A percentile compares a stretch with the other conserved stretches of the same genome.
Conservation (phyloP, 495 filamentous ascomycete species). For the Apodospora peruviana region DNA sequence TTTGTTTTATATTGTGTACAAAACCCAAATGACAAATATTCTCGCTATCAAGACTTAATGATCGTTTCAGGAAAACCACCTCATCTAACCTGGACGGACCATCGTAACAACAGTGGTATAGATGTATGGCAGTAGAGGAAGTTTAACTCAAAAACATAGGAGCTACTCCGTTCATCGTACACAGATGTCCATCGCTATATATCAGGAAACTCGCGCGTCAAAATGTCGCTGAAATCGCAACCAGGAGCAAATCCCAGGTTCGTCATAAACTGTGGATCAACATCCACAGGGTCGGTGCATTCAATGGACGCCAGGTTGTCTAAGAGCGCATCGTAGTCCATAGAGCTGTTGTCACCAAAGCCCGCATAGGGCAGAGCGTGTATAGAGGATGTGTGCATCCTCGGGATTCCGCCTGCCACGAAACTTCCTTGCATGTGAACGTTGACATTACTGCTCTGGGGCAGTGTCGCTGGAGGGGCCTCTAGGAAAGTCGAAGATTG, state of each 20-base stretch:
- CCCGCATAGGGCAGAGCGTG: conserved; percentile 6
- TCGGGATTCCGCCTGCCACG: conserved; percentile 8
- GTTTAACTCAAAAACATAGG: neutral
- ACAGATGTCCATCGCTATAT: neutral
- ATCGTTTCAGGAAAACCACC: too few relatives aligned
- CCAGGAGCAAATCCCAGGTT: conserved; percentile 54
- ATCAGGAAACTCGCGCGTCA: conserved; percentile 9
- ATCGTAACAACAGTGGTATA: too few relatives aligned
- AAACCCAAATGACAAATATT: too few relatives aligned
- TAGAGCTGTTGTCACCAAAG: conserved; percentile 7
- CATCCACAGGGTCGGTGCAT: conserved; percentile 48
- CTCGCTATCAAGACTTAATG: too few relatives aligned
- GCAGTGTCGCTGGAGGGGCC: neutral
- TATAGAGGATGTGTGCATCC: conserved; percentile 10
- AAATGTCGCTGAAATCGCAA: conserved; percentile 24
- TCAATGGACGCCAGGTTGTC: conserved; percentile 60
- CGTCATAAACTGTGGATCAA: conserved; percentile 37
- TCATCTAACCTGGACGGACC: too few relatives aligned
- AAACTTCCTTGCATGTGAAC: conserved; percentile 3
- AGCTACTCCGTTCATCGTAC: neutral
- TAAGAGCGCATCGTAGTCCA: conserved; percentile 55
- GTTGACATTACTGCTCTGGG: neutral
- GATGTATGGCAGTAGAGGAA: neutral
- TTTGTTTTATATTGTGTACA: too few relatives aligned
- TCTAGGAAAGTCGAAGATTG: neutral